These are phyloP conservation scores for Zanthoxylum bungeanum DNA, from an alignment of 345 rosid species.

Conservation along the genomic window DNA sequence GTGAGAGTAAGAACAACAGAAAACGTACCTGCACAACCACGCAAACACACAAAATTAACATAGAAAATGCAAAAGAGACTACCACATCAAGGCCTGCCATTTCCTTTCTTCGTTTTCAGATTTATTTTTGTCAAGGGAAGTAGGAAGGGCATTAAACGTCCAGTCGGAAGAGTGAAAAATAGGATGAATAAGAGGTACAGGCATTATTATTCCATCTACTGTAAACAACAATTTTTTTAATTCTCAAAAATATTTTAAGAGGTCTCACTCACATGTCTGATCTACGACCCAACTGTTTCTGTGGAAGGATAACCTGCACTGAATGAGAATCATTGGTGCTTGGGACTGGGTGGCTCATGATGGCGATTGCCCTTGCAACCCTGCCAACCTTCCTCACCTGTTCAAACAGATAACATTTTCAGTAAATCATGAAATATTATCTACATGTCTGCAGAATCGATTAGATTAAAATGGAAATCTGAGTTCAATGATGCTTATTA, in stretches of 20 bases:
- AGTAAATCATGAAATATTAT: constrained; percentile 2
- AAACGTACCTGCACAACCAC: constrained; percentile 64
- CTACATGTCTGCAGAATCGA: no score
- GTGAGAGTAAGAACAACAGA: constrained; percentile 93
- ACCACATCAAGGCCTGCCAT: neutral
- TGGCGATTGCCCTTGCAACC: constrained; percentile 91
- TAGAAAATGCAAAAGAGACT: neutral
- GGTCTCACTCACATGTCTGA: constrained; percentile 78
- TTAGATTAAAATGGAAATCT: neutral
- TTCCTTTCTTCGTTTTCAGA: neutral
- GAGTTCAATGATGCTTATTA: neutral
- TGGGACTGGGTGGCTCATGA: constrained; percentile 97
- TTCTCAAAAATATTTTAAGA: neutral
- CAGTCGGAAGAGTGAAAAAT: no score
- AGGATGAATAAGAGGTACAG: neutral
- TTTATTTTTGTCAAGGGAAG: neutral
- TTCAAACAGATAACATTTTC: constrained; percentile 18
- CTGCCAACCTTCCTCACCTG: constrained; percentile 85
- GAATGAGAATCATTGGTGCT: constrained; percentile 86
- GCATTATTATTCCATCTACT: neutral
- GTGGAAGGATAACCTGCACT: constrained; percentile 91
- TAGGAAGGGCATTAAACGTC: neutral
- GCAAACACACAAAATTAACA: neutral
- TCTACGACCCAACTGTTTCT: constrained; percentile 89
- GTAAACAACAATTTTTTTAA: neutral